Evolutionary conservation across 495 filamentous ascomycete species (phyloP).

Genomic region (Hyaloscypha hepaticicola): DNA sequence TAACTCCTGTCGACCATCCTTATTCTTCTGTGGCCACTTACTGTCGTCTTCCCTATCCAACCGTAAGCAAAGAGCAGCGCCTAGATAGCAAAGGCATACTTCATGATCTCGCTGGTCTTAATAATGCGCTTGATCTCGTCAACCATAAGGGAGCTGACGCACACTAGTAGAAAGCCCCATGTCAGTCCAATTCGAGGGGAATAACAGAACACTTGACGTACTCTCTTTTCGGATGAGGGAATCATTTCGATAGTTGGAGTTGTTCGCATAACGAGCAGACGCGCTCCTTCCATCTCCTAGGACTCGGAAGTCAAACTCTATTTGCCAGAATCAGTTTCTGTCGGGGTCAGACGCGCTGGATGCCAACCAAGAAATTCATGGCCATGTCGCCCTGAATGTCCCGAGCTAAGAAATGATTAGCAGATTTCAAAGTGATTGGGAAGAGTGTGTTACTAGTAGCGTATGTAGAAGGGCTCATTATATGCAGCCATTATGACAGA

Average conservation of each 20-base stretch:
- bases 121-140: conserved; percentile 96
- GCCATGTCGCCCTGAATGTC: conserved; percentile 95
- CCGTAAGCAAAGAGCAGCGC: conserved; percentile 5
- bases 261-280: conserved; percentile 96
- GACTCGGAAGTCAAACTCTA: conserved; percentile 96
- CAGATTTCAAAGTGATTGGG: conserved; percentile 13
- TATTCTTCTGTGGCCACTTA: conserved; percentile 99
- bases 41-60: conserved; percentile 84
- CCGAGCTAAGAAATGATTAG: conserved; percentile 66
- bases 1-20: conserved; percentile 95
- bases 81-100: conserved; percentile 52
- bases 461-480: conserved; percentile 85
- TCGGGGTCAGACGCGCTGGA: not conserved
- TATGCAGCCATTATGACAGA: conserved; percentile 28
- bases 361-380: conserved; percentile 92
- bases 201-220: conserved; percentile 47
- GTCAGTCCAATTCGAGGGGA: conserved; percentile 18
- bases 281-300: conserved; percentile 94
- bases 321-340: conserved; percentile 6
- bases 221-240: conserved; percentile 99
- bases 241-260: conserved; percentile 99
- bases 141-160: conserved; percentile 88
- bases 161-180: conserved; percentile 61
- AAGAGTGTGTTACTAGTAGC: conserved; percentile 72
- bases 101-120: conserved; percentile 97